Conservation (phyloP, 139 green algal genomes). For the Chlorella vulgaris region DNA sequence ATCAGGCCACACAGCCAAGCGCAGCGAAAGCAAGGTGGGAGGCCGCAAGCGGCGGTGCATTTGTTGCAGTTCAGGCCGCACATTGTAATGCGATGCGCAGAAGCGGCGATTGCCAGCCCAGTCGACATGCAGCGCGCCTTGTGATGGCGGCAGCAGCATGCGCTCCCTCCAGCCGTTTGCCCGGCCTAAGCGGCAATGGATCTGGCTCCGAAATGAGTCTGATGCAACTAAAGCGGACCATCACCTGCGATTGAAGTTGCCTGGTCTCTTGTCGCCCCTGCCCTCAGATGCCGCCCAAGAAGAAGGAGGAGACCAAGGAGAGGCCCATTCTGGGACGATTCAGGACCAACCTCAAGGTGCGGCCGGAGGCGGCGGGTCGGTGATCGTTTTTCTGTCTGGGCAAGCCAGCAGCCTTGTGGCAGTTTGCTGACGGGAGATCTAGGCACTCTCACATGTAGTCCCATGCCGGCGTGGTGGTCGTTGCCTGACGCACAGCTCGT, state of each 20-base stretch:
- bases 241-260: no score
- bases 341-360: constrained; percentile 88
- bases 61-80: neutral
- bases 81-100: neutral
- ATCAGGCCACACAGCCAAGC: no score
- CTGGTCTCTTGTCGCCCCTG: neutral
- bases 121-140: neutral
- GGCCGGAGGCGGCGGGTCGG: neutral
- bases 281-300: constrained; percentile 57
- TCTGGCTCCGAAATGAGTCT: no score
- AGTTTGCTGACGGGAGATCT: no score
- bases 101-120: neutral
- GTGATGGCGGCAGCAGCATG: no score
- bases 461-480: no score
- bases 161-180: no score
- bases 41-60: neutral
- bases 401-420: no score
- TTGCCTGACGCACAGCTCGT: neutral
- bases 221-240: no score
- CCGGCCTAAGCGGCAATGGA: no score
- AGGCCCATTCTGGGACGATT: constrained; percentile 93
- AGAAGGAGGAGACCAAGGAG: constrained; percentile 75
- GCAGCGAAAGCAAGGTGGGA: neutral
- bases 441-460: no score
- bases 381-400: neutral